Conservation (phyloP, 805 yeast genomes). For the Saturnispora hagleri region DNA sequence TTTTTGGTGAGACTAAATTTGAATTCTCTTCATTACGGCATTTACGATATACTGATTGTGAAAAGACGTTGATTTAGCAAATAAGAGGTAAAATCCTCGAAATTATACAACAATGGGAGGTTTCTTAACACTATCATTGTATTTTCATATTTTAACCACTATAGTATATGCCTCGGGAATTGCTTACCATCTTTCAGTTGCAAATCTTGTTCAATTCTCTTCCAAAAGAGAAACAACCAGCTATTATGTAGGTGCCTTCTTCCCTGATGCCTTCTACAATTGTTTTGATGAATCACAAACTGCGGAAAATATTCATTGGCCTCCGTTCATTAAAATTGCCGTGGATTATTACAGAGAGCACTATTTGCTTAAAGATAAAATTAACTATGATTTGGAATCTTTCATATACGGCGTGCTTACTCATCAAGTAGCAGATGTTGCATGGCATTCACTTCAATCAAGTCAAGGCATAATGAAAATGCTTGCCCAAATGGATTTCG, state of each 20-base stretch:
- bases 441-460: conserved; percentile 58
- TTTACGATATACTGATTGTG: neutral
- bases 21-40: too few relatives aligned
- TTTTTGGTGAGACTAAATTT: neutral
- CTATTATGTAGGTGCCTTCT: conserved; percentile 53
- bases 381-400: conserved; percentile 32
- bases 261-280: conserved; percentile 60
- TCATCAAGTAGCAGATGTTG: conserved; percentile 56
- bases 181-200: conserved; percentile 30
- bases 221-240: conserved; percentile 1
- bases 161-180: conserved; percentile 19
- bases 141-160: neutral
- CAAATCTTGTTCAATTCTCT: conserved; percentile 20
- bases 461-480: conserved; percentile 46
- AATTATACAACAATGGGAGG: neutral
- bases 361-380: conserved; percentile 17
- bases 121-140: neutral
- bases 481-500: conserved; percentile 45
- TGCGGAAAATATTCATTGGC: conserved; percentile 66
- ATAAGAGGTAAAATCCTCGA: neutral
- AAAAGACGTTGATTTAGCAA: neutral
- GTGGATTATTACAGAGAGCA: conserved; percentile 31
- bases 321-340: conserved; percentile 45
- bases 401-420: conserved; percentile 50
- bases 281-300: conserved; percentile 43